A percentile compares a stretch with the other conserved stretches of the same genome.
These are phyloP conservation scores for Byssochlamys sp. DNA, from an alignment of 2,329 filamentous ascomycete genomes.

Conservation along the genomic window DNA sequence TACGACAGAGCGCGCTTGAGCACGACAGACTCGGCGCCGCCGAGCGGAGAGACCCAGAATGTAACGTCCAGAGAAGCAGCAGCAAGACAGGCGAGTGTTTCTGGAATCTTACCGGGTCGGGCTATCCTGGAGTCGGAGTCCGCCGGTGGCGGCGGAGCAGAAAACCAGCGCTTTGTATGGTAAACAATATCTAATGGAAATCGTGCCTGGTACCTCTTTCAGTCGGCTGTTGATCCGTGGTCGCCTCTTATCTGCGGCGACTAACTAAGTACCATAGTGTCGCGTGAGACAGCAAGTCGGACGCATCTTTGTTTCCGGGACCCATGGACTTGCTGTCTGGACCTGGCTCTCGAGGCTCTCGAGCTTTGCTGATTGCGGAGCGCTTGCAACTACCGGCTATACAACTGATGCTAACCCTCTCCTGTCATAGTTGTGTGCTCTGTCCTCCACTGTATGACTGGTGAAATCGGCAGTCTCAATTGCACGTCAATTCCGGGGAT, in stretches of 20 bases:
- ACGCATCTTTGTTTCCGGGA: not conserved
- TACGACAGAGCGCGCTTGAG: not conserved
- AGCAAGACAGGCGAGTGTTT: not conserved
- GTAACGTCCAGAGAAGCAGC: not conserved
- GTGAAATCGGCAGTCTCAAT: not conserved
- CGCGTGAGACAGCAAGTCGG: not conserved
- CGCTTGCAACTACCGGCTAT: not conserved
- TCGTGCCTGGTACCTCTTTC: not conserved
- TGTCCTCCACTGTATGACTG: not conserved
- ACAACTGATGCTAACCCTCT: not conserved
- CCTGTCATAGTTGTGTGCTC: not conserved
- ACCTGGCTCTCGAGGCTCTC: not conserved
- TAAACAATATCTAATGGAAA: not conserved
- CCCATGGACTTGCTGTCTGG: not conserved
- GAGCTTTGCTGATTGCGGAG: not conserved
- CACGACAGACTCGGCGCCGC: not conserved
- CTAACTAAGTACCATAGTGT: not conserved
- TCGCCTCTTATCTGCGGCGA: not conserved
- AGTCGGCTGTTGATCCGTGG: not conserved
- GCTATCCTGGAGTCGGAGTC: not conserved
- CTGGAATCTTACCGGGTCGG: not conserved
- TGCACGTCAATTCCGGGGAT: not conserved
- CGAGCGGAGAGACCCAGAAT: not conserved
- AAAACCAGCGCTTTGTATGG: not conserved
- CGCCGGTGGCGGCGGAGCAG: not conserved